Evolutionary conservation across 2,329 filamentous ascomycete genomes (phyloP), one percentile per base, ranked within the genome.

Genomic region (Fusarium tupiense): DNA sequence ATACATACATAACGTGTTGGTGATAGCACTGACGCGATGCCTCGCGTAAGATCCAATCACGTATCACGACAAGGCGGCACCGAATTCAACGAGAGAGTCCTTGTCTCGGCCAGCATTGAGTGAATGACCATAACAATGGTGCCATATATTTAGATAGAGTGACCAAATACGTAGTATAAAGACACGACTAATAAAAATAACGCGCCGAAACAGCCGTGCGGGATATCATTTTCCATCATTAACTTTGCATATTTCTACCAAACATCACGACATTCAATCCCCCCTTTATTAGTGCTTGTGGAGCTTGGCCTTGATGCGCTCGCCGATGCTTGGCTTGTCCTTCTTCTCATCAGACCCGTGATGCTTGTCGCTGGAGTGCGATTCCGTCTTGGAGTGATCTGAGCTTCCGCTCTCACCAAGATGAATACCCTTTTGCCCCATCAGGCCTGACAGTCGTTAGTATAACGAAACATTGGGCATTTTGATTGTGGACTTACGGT

Each of bases 251-350:
- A 29, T 50, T 57, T 43, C 40, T 29, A 29, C 26, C 33, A 37
- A 49, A 35, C 29, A 37, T 37, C n/a, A 35, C 40, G 14, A 22
- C 20, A 22, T 43, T 35, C 16, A 19, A 43, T 35, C 29, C 24
- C n/a, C 24, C 31, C 33, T 35, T 35, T 35, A 35, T 75, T 78
- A 85, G 76, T 86, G 83, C 64, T 82, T 83, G 82, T 92, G 91
- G 67, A 93, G 82, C 85, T 93, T 93, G 64, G 88, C 87, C 88
- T 93, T 93, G 82, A 93, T 88, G 84, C 91, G 92, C 65, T 91
- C 86, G 69, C 87, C 86, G 46, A 92, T 78, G 71, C 88, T 88
- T 52, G 84, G 85, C 82, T 90, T 90, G 63, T 83, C 83, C 53
- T 79, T 80, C 33, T 75, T 74, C 24, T 72, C 64, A 20, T 70